Evolutionary conservation across 257 asterid genomes (phyloP).

Genomic region (Leonotis leonurus): DNA sequence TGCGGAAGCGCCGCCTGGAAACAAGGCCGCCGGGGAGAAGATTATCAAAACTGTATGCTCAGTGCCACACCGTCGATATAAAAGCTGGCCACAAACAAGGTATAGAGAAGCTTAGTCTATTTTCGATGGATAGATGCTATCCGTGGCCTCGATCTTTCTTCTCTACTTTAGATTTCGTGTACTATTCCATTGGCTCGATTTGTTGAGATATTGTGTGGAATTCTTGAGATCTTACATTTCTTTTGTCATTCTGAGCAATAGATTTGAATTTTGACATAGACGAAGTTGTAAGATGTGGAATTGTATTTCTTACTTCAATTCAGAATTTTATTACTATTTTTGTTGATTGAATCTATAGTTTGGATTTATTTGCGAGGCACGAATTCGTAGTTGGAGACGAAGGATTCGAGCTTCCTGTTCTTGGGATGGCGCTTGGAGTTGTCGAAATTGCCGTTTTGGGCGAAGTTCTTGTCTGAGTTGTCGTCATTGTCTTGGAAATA

Average conservation of each 20-base stretch:
- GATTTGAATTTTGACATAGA: neutral
- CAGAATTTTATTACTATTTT: neutral
- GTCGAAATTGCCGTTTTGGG: too few species aligned
- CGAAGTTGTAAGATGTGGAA: neutral
- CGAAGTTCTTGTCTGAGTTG: too few species aligned
- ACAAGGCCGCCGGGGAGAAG: constrained; percentile 52
- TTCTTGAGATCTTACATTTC: neutral
- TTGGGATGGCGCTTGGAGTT: too few species aligned
- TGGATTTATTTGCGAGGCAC: neutral
- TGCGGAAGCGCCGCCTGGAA: constrained; percentile 64
- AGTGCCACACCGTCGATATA: constrained; percentile 76
- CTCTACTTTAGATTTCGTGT: too few species aligned
- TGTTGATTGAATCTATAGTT: neutral
- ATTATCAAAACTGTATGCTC: constrained; percentile 76
- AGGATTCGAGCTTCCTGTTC: too few species aligned
- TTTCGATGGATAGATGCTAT: constrained; percentile 16
- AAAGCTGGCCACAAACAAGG: constrained; percentile 90
- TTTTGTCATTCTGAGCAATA: too few species aligned
- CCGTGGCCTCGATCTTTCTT: neutral
- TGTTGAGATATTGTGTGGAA: constrained; percentile 7
- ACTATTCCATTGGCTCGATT: constrained; percentile 5
- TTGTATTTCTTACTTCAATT: neutral
- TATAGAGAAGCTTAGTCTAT: neutral
- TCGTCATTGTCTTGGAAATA: too few species aligned
- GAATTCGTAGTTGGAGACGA: too few species aligned